Base-by-base conservation (phyloP, 2,329 filamentous ascomycete genomes). In the Pyricularia pennisetigena region DNA sequence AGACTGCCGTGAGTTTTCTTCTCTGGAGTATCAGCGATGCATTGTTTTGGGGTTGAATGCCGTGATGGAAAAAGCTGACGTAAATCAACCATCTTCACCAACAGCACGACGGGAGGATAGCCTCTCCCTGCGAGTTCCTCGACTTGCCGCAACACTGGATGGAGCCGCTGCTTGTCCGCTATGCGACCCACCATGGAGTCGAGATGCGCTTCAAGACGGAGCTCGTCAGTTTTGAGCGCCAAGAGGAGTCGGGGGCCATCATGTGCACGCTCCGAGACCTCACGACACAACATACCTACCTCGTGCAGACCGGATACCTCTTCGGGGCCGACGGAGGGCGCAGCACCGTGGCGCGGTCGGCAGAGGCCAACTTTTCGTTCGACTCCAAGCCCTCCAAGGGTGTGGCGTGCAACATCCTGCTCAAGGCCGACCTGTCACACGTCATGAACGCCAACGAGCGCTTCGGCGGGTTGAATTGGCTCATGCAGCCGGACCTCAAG, bases 311-410 rank as follows among this genome's bases (percentile, higher is more conserved):
- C 10, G 5, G 12, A 24, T 65, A 28, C 23, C 30, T 65, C 1
- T 65, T 65, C 23, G 64, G 64, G 14, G 64, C 64, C 72, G 88
- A 87, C 1, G 92, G 90, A 75, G 90, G 89, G 59, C 88, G 87
- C 69, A 86, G 85, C 67, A 93, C 83, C 0, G 91, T 94, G 23
- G 90, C 90, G 69, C 76, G 77, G n/a, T 87, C 80, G 26, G 86
- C 90, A 61, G 83, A 79, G 24, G 89, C 85, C 68, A 97, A 90
- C 68, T 97, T 85, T 78, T 97, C 92, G 78, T 97, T 94, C 20
- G 95, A 32, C n/a, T 5, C 8, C 30, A 49, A 35, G 30, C 64
- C 30, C 14, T 32, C 35, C 20, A 49, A 65, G 64, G 64, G 64
- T 4, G 8, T 65, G 7, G 64, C 64, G 12, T 35, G 29, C 64